A percentile compares a stretch with the other conserved stretches of the same genome.
phyloP scores from a whole-genome alignment of 2,329 filamentous ascomycete species.

The Trichoderma koningiopsis region DNA sequence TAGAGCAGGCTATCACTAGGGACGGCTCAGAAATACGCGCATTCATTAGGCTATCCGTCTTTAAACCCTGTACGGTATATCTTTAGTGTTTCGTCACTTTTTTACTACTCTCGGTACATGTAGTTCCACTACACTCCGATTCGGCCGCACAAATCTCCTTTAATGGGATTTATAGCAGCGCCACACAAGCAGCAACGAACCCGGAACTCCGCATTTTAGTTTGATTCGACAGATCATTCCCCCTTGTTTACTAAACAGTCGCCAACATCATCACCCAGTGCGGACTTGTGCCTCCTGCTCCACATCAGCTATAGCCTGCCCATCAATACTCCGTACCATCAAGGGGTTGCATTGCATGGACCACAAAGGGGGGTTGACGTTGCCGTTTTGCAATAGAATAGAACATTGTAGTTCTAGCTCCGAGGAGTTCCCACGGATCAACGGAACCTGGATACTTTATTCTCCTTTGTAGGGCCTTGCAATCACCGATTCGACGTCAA shows the following conservation, averaged over 20 bases:
- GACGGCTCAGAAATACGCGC: not conserved
- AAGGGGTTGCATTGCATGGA: not conserved
- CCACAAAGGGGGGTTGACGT: not conserved
- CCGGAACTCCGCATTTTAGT: not conserved
- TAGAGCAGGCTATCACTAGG: not conserved
- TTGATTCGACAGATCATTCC: not conserved
- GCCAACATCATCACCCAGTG: not conserved
- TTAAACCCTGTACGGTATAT: not conserved
- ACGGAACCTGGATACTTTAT: not conserved
- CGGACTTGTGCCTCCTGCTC: not conserved
- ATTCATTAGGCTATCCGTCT: not conserved
- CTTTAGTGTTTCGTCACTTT: not conserved
- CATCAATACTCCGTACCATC: not conserved
- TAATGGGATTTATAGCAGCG: not conserved
- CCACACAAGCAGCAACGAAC: not conserved
- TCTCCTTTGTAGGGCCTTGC: not conserved
- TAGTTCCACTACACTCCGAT: not conserved
- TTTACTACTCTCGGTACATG: not conserved
- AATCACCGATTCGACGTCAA: too few relatives aligned
- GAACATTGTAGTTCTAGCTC: not conserved
- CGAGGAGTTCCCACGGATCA: constrained; percentile 15
- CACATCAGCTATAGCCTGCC: not conserved
- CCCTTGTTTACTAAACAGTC: not conserved
- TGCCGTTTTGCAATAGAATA: not conserved
- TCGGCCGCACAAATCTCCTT: not conserved